Base-by-base conservation (phyloP, 2,329 filamentous ascomycete species). In the Nakataea oryzae region DNA sequence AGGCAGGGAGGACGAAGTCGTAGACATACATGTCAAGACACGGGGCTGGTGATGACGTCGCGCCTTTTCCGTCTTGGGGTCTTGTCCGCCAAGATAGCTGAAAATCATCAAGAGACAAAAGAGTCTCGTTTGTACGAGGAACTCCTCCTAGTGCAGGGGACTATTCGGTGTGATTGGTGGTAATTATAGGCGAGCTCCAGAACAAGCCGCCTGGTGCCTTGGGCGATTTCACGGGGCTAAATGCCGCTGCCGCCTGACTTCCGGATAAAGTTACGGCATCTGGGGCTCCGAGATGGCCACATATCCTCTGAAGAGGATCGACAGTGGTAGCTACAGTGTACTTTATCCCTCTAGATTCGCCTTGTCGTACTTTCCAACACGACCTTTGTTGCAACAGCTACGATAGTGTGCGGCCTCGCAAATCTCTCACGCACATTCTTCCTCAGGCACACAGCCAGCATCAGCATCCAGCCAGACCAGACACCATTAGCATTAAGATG, bases 21-120 rank as follows among this genome's bases (percentile, higher is more conserved):
- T 90, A n/a, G 90, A 93, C 77, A 81, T 93, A 27, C 93, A 89
- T 89, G 76, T 82, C 21, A 77, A 88, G 65, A 88, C 86, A 80
- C 80, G 84, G 62, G 88, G 88, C 0, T 91, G 88, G 88, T 90
- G 73, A 76, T 64, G 27, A 54, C 21, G 14, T 59, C 17, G 3
- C 41, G 17, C 13, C 6, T 9, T 11, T 30, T 30, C 30, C 30
- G 30, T 30, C 30, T 30, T 30, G 30, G n/a, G n/a, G n/a, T n/a
- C n/a, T n/a, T n/a, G n/a, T n/a, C n/a, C n/a, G n/a, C n/a, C n/a
- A n/a, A n/a, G n/a, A n/a, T n/a, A n/a, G n/a, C n/a, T n/a, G n/a
- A n/a, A n/a, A n/a, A 30, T 5, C 11, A 30, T 11, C 30, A 30
- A 11, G 21, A 50, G 41, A 50, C 5, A 47, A 21, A 47, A n/a